Conservation (phyloP, 1,284 basidiomycete species). For the Porogramme epimiltina region DNA sequence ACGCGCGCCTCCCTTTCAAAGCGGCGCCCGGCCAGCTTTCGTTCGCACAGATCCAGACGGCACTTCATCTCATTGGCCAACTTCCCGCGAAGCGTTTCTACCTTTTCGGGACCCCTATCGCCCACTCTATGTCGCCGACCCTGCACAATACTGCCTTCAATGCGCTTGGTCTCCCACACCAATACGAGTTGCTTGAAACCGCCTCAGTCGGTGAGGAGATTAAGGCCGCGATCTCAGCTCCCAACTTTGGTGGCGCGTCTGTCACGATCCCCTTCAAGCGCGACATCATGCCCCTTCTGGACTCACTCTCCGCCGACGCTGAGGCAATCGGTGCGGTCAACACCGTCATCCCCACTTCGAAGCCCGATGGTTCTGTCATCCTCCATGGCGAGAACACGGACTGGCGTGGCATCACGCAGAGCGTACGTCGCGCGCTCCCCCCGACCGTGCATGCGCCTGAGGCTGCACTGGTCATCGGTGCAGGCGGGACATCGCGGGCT, state of each 20-base stretch:
- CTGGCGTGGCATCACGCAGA: conserved; percentile 82
- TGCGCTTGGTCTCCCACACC: conserved; percentile 81
- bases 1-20: conserved; percentile 79
- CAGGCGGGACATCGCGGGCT: conserved; percentile 90
- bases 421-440: conserved; percentile 46
- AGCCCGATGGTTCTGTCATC: conserved; percentile 46
- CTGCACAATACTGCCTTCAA: conserved; percentile 92
- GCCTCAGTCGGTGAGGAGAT: conserved; percentile 66
- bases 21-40: conserved; percentile 95
- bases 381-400: conserved; percentile 93
- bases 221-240: conserved; percentile 59
- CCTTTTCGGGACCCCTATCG: conserved; percentile 89
- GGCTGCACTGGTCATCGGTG: conserved; percentile 83
- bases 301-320: conserved; percentile 78
- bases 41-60: conserved; percentile 83
- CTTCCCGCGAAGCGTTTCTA: conserved; percentile 76
- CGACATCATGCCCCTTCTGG: conserved; percentile 80
- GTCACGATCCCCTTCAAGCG: conserved; percentile 96
- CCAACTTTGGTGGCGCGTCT: conserved; percentile 91
- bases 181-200: conserved; percentile 82
- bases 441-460: conserved; percentile 37
- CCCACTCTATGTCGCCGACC: conserved; percentile 89
- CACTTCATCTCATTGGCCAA: conserved; percentile 80
- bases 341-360: conserved; percentile 71
- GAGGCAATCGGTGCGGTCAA: conserved; percentile 90